phyloP scores from a whole-genome alignment of 2,329 filamentous ascomycete species.

The Fusarium pseudonygamai region DNA sequence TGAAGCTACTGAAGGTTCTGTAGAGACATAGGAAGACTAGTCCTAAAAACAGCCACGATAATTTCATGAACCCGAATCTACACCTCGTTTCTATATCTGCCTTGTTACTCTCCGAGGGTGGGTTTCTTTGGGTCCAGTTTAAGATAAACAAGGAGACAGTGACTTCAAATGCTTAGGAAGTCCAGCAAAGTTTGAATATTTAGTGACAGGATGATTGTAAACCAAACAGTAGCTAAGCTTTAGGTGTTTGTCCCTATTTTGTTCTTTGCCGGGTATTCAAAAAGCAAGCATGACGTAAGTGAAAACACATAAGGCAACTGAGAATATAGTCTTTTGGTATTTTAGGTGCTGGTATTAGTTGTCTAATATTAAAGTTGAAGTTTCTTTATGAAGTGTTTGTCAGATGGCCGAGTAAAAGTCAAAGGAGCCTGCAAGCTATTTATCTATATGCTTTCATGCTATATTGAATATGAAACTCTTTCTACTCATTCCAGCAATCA shows the following conservation, averaged over 20 bases:
- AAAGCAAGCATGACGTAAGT: no score
- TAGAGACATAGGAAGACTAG: rapidly evolving
- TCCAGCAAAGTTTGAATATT: rapidly evolving
- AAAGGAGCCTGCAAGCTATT: no score
- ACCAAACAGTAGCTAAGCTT: background rate
- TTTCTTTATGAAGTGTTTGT: background rate
- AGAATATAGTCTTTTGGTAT: no score
- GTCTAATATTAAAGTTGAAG: rapidly evolving
- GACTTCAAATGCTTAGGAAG: rapidly evolving
- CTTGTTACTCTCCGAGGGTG: background rate
- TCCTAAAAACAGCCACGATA: no score
- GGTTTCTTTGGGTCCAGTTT: rapidly evolving
- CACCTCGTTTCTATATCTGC: background rate
- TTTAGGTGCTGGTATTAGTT: no score
- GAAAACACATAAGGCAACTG: no score
- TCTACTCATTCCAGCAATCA: rapidly evolving
- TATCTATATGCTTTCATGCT: background rate
- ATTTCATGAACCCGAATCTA: background rate
- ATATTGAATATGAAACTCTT: background rate
- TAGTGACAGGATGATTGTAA: no score
- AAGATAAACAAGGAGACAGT: rapidly evolving
- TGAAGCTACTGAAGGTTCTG: rapidly evolving
- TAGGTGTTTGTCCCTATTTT: rapidly evolving
- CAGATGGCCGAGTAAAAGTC: rapidly evolving
- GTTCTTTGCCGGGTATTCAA: background rate